A percentile compares a stretch with the other conserved stretches of the same genome.
Evolutionary conservation across 352 stramenopile species (phyloP).

Genomic region (Saprolegnia diclina): DNA sequence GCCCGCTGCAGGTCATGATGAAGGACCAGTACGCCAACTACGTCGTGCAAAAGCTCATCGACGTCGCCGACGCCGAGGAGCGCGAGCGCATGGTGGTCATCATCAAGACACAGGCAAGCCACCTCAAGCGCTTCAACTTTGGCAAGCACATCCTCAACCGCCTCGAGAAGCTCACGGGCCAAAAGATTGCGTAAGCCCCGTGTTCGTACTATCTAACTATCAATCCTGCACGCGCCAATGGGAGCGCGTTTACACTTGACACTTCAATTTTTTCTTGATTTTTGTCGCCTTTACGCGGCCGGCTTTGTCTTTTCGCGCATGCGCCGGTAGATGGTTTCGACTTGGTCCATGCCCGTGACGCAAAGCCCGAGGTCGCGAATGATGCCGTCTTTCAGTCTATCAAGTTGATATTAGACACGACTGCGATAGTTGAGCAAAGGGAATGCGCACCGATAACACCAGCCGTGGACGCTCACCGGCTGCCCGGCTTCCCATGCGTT

Average conservation of each 20-base stretch:
- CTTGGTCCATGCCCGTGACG: conserved; percentile 19
- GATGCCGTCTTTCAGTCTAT: conserved; percentile 21
- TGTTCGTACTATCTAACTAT: background rate
- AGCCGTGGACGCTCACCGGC: conserved; percentile 20
- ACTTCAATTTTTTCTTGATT: conserved; percentile 3
- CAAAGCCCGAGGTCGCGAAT: conserved; percentile 25
- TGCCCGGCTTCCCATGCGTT: conserved; percentile 25
- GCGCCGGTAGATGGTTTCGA: conserved; percentile 24
- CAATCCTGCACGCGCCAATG: background rate
- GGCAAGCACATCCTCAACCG: conserved; percentile 90
- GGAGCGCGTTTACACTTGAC: background rate
- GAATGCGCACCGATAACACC: conserved; percentile 22
- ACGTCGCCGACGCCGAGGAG: conserved; percentile 82
- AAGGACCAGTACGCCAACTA: conserved; percentile 97
- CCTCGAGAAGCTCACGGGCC: conserved; percentile 45
- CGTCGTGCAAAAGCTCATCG: conserved; percentile 94
- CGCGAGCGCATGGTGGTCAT: conserved; percentile 85
- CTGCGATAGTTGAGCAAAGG: too few relatives aligned
- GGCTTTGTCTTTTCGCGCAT: conserved; percentile 19
- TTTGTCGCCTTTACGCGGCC: background rate
- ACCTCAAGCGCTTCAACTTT: conserved; percentile 90
- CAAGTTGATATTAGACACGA: background rate
- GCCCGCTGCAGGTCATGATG: conserved; percentile 89
- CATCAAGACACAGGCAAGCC: conserved; percentile 84
- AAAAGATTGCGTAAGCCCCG: conserved; percentile 25